A percentile compares a stretch with the other conserved stretches of the same genome.
Evolutionary conservation across 768 basidiomycete species (phyloP).

Genomic region (Suillus variegatus): DNA sequence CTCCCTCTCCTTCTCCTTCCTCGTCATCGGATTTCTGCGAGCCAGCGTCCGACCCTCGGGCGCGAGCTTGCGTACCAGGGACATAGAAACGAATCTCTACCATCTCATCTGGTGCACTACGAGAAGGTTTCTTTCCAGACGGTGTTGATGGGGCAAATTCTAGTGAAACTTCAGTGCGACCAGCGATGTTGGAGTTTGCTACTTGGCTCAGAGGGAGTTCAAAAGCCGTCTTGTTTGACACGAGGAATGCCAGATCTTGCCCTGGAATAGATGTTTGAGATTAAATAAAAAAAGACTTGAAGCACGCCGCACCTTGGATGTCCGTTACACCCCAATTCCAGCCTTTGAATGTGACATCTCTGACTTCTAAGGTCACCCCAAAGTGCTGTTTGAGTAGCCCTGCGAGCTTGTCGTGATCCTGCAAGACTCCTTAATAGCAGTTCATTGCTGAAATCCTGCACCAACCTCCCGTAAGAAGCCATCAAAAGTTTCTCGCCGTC

Average conservation of each 20-base stretch:
- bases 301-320: constrained; percentile 72
- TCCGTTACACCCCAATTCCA: constrained; percentile 99
- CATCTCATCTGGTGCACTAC: constrained; percentile 72
- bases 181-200: constrained; percentile 97
- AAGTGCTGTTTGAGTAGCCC: constrained; percentile 86
- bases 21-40: constrained; percentile 75
- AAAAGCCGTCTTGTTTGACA: constrained; percentile 86
- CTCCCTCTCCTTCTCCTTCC: constrained; percentile 56
- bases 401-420: constrained; percentile 92
- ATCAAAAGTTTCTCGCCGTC: constrained; percentile 83
- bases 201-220: constrained; percentile 86
- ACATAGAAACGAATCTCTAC: constrained; percentile 97
- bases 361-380: constrained; percentile 78
- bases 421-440: constrained; percentile 6
- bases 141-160: constrained; percentile 70
- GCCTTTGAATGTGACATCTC: constrained; percentile 88
- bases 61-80: constrained; percentile 73
- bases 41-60: constrained; percentile 68
- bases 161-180: constrained; percentile 97
- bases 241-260: constrained; percentile 87
- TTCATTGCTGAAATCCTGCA: neutral
- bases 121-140: constrained; percentile 43
- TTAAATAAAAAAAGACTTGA: neutral
- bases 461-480: constrained; percentile 87
- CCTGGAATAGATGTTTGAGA: constrained; percentile 46